Evolutionary conservation across 768 basidiomycete genomes (phyloP).

Genomic region (Mycena chlorophos): DNA sequence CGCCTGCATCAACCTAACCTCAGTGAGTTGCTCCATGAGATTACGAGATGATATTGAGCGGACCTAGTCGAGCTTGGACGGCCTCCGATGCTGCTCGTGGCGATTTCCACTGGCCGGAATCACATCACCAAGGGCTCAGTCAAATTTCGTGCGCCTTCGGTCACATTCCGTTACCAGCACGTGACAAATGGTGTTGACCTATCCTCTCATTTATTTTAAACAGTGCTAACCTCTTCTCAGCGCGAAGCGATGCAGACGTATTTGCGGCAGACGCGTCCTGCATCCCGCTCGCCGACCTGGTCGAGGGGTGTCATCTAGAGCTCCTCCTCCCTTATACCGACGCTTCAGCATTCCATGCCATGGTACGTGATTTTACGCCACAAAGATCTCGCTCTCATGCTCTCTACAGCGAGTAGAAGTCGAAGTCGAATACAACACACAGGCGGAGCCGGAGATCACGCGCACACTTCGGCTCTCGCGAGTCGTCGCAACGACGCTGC

Average conservation of each 20-base stretch:
- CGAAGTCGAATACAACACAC: slow-evolving; percentile 68
- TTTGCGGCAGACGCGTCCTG: slow-evolving; percentile 43
- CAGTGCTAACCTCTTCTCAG: slow-evolving; percentile 5
- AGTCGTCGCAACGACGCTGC: slow-evolving; percentile 67
- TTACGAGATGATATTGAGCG: slow-evolving; percentile 5
- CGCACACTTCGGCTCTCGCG: slow-evolving; percentile 58
- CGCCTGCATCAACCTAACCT: slow-evolving; percentile 58
- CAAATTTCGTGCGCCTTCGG: slow-evolving; percentile 55
- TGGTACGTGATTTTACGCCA: slow-evolving; percentile 45
- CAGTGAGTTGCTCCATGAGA: slow-evolving; percentile 30
- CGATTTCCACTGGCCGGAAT: slow-evolving; percentile 71
- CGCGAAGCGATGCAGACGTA: slow-evolving; percentile 22
- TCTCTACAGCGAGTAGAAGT: slow-evolving; percentile 62
- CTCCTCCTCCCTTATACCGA: slow-evolving; percentile 68
- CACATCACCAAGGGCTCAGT: slow-evolving; percentile 53
- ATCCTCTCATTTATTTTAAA: not conserved
- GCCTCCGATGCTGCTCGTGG: slow-evolving; percentile 52
- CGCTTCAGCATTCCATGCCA: slow-evolving; percentile 55
- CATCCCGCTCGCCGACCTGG: slow-evolving; percentile 50
- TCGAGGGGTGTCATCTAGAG: slow-evolving; percentile 45
- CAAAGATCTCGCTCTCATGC: not conserved
- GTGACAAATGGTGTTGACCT: slow-evolving; percentile 38
- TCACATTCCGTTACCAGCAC: slow-evolving; percentile 49
- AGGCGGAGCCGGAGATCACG: slow-evolving; percentile 47
- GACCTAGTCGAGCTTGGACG: slow-evolving; percentile 65